These are phyloP conservation scores for Chaetomium olivaceum DNA, from an alignment of 2,329 filamentous ascomycete species.

Conservation along the genomic window DNA sequence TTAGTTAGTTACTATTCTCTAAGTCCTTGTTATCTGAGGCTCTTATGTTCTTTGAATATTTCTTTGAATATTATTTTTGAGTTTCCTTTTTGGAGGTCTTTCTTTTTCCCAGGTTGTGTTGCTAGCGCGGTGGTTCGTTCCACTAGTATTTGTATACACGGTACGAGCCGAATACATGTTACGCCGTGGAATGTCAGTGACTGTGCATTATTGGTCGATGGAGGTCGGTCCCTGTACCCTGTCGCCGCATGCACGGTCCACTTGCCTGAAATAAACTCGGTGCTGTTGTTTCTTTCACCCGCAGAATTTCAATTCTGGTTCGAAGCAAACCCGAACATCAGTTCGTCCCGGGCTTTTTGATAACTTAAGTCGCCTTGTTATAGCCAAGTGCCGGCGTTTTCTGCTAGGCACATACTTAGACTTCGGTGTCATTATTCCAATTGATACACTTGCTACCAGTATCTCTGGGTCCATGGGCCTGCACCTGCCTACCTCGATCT, in stretches of 20 bases:
- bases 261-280: conserved; percentile 22
- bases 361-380: conserved; percentile 26
- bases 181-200: background rate
- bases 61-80: no score
- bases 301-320: conserved; percentile 28
- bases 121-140: no score
- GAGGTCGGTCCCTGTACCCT: background rate
- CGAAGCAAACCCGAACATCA: conserved; percentile 26
- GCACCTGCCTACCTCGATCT: conserved; percentile 18
- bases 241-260: conserved; percentile 2
- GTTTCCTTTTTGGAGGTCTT: background rate
- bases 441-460: background rate
- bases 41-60: background rate
- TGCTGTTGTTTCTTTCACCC: conserved; percentile 17
- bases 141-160: no score
- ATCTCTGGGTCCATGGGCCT: conserved; percentile 2
- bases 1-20: background rate
- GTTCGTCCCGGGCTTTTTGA: conserved; percentile 29
- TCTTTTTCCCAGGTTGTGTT: background rate
- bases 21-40: background rate
- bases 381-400: conserved; percentile 32
- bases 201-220: background rate
- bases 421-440: conserved; percentile 15
- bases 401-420: conserved; percentile 22
- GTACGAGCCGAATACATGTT: no score